These are phyloP conservation scores for Hanseniaspora vineae DNA, from an alignment of 805 yeast species.

Conservation along the genomic window DNA sequence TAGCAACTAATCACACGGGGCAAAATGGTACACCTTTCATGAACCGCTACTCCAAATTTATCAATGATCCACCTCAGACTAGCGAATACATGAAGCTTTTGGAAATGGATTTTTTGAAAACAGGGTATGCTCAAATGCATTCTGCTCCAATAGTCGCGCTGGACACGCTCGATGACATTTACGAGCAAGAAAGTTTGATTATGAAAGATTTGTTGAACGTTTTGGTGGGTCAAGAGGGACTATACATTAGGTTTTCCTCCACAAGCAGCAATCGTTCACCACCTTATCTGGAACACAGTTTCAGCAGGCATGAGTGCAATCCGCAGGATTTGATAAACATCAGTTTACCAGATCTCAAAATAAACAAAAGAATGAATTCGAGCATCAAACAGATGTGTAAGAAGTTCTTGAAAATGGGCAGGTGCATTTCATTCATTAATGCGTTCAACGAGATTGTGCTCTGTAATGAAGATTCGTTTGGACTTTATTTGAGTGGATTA, in stretches of 20 bases:
- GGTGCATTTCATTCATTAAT: slow-evolving; percentile 31
- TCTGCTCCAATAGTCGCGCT: slow-evolving; percentile 25
- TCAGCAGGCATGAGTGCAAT: background rate
- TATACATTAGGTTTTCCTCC: slow-evolving; percentile 31
- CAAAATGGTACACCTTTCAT: background rate
- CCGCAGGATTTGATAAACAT: slow-evolving; percentile 38
- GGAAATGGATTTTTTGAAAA: background rate
- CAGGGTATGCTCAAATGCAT: background rate
- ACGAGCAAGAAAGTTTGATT: slow-evolving; percentile 61
- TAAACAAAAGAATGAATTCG: slow-evolving; percentile 60
- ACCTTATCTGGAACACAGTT: too few relatives aligned
- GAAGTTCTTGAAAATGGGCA: slow-evolving; percentile 49
- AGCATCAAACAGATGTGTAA: slow-evolving; percentile 54
- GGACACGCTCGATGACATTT: slow-evolving; percentile 31
- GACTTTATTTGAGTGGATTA: slow-evolving; percentile 39
- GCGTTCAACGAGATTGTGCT: background rate
- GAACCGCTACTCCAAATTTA: background rate
- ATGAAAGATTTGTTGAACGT: slow-evolving; percentile 58
- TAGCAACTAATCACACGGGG: background rate
- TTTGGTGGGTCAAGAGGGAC: slow-evolving; percentile 64
- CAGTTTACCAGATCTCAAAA: slow-evolving; percentile 51
- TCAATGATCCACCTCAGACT: background rate
- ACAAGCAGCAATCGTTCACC: too few relatives aligned
- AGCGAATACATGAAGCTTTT: background rate
- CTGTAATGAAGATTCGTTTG: slow-evolving; percentile 38